Conservation (phyloP, 176 grass and related monocot genomes). For the Carex pumila region DNA sequence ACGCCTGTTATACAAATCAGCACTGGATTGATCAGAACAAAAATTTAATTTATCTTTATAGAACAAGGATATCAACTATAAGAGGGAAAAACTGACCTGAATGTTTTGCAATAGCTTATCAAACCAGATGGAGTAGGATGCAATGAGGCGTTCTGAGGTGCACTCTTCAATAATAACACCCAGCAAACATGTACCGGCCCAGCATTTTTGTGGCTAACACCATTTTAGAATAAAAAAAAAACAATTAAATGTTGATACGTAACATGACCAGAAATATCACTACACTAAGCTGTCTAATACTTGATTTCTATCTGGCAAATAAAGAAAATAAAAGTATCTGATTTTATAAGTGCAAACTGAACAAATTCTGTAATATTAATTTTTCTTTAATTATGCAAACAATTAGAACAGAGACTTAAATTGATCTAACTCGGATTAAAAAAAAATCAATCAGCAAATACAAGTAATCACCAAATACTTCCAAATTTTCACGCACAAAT, state of each 20-base stretch:
- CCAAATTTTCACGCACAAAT: not conserved
- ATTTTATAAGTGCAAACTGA: not conserved
- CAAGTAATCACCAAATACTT: not conserved
- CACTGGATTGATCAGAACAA: not conserved
- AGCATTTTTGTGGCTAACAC: conserved; percentile 37
- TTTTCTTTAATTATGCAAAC: not conserved
- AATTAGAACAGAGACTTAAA: not conserved
- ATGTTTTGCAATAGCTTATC: conserved; percentile 34
- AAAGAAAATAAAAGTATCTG: too few relatives aligned
- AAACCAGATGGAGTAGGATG: conserved; percentile 38
- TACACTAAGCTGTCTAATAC: not conserved
- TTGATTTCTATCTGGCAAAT: too few relatives aligned
- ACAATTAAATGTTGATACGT: not conserved
- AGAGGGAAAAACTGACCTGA: conserved; percentile 24
- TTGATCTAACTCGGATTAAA: not conserved
- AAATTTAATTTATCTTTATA: not conserved
- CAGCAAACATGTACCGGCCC: conserved; percentile 34
- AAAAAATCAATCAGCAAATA: not conserved
- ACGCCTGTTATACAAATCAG: conserved; percentile 5
- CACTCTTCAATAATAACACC: conserved; percentile 40
- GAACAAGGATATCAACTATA: not conserved
- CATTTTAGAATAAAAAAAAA: not conserved
- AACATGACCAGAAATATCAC: conserved; percentile 1
- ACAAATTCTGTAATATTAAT: not conserved
- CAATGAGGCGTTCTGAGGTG: conserved; percentile 19